Percentiles rank a stretch among this genome's conserved stretches.
phyloP scores from a whole-genome alignment of 2,329 filamentous ascomycete genomes.

The Gaeumannomyces tritici region DNA sequence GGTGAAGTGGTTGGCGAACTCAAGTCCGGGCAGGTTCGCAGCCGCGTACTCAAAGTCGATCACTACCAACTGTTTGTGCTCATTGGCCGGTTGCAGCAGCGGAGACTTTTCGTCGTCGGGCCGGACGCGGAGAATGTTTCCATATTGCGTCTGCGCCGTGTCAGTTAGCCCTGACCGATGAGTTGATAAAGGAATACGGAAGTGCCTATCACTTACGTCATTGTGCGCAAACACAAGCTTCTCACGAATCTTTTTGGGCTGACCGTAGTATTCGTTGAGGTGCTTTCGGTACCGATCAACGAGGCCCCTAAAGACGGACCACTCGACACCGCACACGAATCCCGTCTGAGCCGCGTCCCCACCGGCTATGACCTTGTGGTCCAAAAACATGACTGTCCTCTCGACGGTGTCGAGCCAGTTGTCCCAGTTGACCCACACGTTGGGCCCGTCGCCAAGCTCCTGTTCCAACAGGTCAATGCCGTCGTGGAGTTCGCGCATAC shows the following conservation, averaged over 20 bases:
- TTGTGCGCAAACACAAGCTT: slow-evolving; percentile 93
- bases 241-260: slow-evolving; percentile 55
- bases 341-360: slow-evolving; percentile 59
- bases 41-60: slow-evolving; percentile 98
- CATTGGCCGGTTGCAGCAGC: slow-evolving; percentile 77
- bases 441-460: slow-evolving; percentile 70
- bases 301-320: slow-evolving; percentile 64
- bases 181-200: not conserved
- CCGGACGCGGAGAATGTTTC: slow-evolving; percentile 76
- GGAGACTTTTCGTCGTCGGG: slow-evolving; percentile 70
- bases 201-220: slow-evolving; percentile 53
- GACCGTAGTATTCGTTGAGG: slow-evolving; percentile 64
- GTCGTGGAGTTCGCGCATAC: slow-evolving; percentile 92
- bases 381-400: slow-evolving; percentile 46
- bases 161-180: not conserved
- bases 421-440: slow-evolving; percentile 90
- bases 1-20: slow-evolving; percentile 97
- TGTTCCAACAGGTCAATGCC: slow-evolving; percentile 76
- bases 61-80: slow-evolving; percentile 91
- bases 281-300: slow-evolving; percentile 70
- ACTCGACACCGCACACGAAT: slow-evolving; percentile 74
- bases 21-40: slow-evolving; percentile 74
- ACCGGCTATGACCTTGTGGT: slow-evolving; percentile 42
- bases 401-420: slow-evolving; percentile 67
- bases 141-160: slow-evolving; percentile 75